Percentiles rank a stretch among this genome's conserved stretches.
Evolutionary conservation across 305 asterid species (phyloP).

Genomic region (Fraxinus ornus): DNA sequence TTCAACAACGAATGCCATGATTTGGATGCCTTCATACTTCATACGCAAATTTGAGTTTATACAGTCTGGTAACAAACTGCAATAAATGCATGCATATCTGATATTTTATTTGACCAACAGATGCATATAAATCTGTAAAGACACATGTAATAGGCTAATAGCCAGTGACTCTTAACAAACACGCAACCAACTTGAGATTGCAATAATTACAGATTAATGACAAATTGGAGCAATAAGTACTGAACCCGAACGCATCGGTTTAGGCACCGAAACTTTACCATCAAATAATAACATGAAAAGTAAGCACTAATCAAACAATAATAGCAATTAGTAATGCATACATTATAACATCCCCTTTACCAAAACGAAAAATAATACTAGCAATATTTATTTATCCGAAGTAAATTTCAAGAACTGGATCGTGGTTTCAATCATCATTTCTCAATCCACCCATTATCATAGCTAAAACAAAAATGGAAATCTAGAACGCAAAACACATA

Average conservation of each 20-base stretch:
- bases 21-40: slow-evolving; percentile 9
- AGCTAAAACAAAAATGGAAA: slow-evolving; percentile 2
- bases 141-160: background rate
- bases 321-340: background rate
- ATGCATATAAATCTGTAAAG: background rate
- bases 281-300: background rate
- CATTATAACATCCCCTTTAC: slow-evolving; percentile 14
- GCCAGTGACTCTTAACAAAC: background rate
- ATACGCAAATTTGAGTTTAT: background rate
- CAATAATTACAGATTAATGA: background rate
- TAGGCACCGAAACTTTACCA: background rate
- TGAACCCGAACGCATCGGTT: background rate
- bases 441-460: slow-evolving; percentile 15
- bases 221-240: background rate
- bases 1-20: background rate
- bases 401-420: slow-evolving; percentile 19
- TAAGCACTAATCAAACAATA: slow-evolving; percentile 17
- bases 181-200: background rate
- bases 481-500: slow-evolving; percentile 18
- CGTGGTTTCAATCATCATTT: slow-evolving; percentile 20
- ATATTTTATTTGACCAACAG: background rate
- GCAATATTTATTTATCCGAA: background rate
- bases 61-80: background rate
- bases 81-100: background rate
- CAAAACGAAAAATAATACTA: slow-evolving; percentile 1